phyloP scores from a whole-genome alignment of 441 rosid genomes.

The Rhodomyrtus psidioides region DNA sequence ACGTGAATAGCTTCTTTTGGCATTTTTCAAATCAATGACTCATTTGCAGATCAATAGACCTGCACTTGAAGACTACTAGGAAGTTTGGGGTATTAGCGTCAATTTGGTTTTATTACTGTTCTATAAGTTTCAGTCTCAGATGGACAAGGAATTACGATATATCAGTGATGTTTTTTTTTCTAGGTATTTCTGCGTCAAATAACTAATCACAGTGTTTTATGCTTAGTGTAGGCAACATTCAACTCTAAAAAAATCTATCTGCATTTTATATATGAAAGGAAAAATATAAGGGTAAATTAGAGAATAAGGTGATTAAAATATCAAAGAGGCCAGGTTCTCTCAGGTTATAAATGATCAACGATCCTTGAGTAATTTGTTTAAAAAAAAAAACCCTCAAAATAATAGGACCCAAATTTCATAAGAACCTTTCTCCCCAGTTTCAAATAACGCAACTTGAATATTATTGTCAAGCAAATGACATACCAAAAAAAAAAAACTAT shows the following conservation, averaged over 20 bases:
- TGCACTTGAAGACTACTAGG: neutral
- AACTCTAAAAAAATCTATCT: neutral
- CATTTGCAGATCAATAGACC: neutral
- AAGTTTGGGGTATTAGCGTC: neutral
- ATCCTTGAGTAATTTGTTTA: neutral
- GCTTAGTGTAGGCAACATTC: neutral
- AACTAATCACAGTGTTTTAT: neutral
- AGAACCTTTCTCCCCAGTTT: neutral
- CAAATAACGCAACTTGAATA: neutral
- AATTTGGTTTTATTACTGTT: neutral
- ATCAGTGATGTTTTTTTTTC: neutral
- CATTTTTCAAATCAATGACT: neutral
- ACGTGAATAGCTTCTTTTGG: neutral
- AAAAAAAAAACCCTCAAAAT: neutral
- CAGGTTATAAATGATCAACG: neutral
- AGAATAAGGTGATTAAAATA: neutral
- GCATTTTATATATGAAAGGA: neutral
- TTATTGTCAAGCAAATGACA: neutral
- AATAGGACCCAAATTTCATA: neutral
- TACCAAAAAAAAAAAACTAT: neutral
- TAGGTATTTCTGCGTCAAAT: neutral
- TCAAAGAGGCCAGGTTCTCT: neutral
- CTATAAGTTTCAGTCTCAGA: neutral
- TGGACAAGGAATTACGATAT: neutral
- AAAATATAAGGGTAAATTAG: neutral